Evolutionary conservation across 805 yeast genomes (phyloP).

Genomic region (Candida ovalis): DNA sequence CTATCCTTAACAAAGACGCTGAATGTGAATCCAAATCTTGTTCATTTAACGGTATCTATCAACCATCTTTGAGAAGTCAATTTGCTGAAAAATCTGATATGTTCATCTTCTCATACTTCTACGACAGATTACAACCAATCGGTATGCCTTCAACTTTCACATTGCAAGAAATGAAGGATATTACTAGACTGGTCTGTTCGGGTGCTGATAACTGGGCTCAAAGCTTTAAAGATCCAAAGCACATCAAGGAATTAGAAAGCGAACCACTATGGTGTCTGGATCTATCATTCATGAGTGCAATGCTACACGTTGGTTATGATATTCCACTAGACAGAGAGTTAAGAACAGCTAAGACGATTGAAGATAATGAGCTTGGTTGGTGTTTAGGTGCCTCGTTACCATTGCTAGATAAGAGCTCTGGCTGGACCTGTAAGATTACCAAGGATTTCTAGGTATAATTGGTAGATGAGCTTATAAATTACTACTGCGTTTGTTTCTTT

Average conservation of each 20-base stretch:
- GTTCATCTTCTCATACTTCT: slow-evolving; percentile 90
- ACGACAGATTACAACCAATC: slow-evolving; percentile 88
- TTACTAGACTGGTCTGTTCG: slow-evolving; percentile 80
- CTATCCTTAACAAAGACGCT: slow-evolving; percentile 76
- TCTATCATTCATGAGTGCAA: slow-evolving; percentile 81
- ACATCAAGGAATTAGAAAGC: slow-evolving; percentile 58
- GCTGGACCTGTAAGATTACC: slow-evolving; percentile 64
- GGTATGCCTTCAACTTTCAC: slow-evolving; percentile 94
- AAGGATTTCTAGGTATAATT: slow-evolving; percentile 18
- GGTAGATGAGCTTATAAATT: background rate
- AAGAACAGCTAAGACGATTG: slow-evolving; percentile 86
- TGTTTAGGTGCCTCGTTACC: slow-evolving; percentile 97
- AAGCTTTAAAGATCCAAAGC: slow-evolving; percentile 61
- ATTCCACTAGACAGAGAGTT: slow-evolving; percentile 87
- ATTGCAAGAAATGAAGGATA: slow-evolving; percentile 73
- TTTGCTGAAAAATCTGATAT: slow-evolving; percentile 73
- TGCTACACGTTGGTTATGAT: slow-evolving; percentile 95
- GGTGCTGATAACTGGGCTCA: slow-evolving; percentile 75
- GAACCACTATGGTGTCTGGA: slow-evolving; percentile 97
- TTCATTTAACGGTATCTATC: slow-evolving; percentile 96
- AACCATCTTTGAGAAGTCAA: slow-evolving; percentile 81
- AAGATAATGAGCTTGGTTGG: slow-evolving; percentile 94
- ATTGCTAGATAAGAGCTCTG: slow-evolving; percentile 59
- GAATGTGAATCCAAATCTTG: slow-evolving; percentile 78
- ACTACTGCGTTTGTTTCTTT: background rate